Evolutionary conservation across 352 stramenopile species (phyloP), one percentile per base, ranked within the genome.

Genomic region (Phytopythium ostracodes): DNA sequence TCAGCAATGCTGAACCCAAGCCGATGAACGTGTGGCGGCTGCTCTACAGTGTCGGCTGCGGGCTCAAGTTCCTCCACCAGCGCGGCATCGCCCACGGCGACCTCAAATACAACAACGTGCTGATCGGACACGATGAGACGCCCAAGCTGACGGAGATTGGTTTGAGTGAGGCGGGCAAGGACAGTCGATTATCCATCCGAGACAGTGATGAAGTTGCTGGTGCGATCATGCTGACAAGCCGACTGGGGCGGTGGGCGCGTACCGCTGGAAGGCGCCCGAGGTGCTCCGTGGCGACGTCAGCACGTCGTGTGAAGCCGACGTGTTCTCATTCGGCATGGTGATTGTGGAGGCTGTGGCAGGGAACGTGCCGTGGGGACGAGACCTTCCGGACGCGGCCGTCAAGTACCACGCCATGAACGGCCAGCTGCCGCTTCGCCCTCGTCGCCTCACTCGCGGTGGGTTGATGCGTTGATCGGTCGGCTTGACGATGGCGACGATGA

Each of bases 91-190:
- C 58, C 0, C 61, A 66, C 20, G 43, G 61, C 9, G 55, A 62
- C 31, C 36, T 63, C 17, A 67, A 62, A 40, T 63, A 43, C 46
- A 67, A 47, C 33, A 60, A 70, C 33, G 56, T 70, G 12, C 55
- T 70, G 11, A 27, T 70, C 7, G 24, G 53, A 12, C 53, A n/a
- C n/a, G 33, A 56, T 31, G 36, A 38, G 5, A 50, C 44, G 29
- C 54, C 47, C 14, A 67, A 64, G 24, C 27, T 68, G 7, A 59
- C 43, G 3, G 60, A 64, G 42, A 64, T 71, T 65, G 65, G 57
- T 2, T 22, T 59, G 18, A 64, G 55, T 38, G 56, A 62, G 31
- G 24, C 53, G 33, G 44, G 18, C 36, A 58, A 60, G 33, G 11
- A 42, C 22, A 53, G 2, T 35, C 22, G 9, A 14, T 15, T 31